These are phyloP conservation scores for Nemania bipapillata DNA, from an alignment of 2,329 filamentous ascomycete species.

Conservation along the genomic window DNA sequence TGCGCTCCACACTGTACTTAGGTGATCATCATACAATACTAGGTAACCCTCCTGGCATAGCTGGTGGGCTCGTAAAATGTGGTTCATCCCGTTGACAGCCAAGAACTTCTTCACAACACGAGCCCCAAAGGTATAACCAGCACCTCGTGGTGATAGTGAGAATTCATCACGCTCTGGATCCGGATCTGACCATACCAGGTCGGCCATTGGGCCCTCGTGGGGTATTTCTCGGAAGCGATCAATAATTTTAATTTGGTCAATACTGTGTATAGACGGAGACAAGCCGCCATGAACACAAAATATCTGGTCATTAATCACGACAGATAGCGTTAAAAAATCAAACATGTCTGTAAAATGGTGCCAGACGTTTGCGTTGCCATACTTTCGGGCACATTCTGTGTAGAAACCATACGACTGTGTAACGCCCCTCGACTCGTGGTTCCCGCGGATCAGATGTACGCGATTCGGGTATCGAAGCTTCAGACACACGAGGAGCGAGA, in stretches of 20 bases:
- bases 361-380: constrained; percentile 98
- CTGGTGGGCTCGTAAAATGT: constrained; percentile 97
- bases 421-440: constrained; percentile 96
- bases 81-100: constrained; percentile 95
- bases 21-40: constrained; percentile 90
- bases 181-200: constrained; percentile 97
- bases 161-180: constrained; percentile 98
- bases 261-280: constrained; percentile 92
- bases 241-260: constrained; percentile 99
- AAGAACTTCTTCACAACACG: constrained; percentile 99
- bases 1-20: constrained; percentile 98
- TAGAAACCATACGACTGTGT: constrained; percentile 99
- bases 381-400: constrained; percentile 96
- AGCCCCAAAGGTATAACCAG: constrained; percentile 96
- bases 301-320: constrained; percentile 98
- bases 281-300: constrained; percentile 97
- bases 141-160: constrained; percentile 88
- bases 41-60: constrained; percentile 98
- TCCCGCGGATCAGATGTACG: constrained; percentile 95
- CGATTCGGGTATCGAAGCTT: constrained; percentile 96
- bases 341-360: constrained; percentile 99
- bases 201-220: constrained; percentile 99
- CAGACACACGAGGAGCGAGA: constrained; percentile 94
- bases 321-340: constrained; percentile 94
- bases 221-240: constrained; percentile 98